Percentiles rank a stretch among this genome's conserved stretches.
Conservation (phyloP, 202 grass and related monocot genomes). For the Hordeum pubiflorum region DNA sequence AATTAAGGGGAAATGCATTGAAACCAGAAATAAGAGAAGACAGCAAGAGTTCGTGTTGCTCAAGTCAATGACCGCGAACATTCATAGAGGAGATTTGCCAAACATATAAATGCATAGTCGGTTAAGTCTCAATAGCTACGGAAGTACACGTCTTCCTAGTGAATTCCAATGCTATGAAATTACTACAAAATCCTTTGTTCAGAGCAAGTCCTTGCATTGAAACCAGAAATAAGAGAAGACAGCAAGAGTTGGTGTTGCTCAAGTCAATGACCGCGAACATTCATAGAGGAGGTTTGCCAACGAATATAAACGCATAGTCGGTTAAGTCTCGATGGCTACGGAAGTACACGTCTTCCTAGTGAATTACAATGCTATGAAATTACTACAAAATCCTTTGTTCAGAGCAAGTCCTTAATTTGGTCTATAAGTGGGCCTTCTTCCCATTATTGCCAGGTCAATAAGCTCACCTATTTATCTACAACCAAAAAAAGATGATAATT, state of each 20-base stretch:
- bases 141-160: neutral
- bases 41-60: neutral
- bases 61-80: neutral
- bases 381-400: neutral
- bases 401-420: neutral
- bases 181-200: neutral
- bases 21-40: conserved; percentile 2
- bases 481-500: conserved; percentile 1
- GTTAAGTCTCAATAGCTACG: neutral
- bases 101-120: neutral
- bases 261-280: neutral
- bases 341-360: neutral
- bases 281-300: neutral
- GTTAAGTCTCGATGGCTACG: neutral
- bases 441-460: neutral
- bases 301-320: neutral
- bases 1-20: neutral
- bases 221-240: conserved; percentile 2
- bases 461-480: neutral
- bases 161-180: neutral
- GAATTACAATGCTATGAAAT: neutral
- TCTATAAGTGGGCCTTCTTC: neutral
- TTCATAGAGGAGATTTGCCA: neutral
- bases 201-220: neutral
- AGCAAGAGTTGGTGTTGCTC: neutral